Conservation (phyloP, 176 grass and related monocot species). For the Panicum miliaceum region DNA sequence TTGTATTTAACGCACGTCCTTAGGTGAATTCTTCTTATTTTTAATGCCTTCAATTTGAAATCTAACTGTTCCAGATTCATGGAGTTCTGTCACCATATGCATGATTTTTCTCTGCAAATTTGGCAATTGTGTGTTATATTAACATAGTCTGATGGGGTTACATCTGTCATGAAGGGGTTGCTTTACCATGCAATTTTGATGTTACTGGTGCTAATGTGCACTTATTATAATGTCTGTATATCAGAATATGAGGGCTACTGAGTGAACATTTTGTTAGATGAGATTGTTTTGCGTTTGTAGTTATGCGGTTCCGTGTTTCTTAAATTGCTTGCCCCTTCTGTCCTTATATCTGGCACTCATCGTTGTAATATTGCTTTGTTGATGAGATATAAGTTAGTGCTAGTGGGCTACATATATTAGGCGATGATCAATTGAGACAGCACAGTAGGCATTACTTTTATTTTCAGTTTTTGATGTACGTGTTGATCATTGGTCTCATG, state of each 20-base stretch:
- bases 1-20: neutral
- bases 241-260: neutral
- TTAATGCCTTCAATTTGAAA: neutral
- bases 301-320: neutral
- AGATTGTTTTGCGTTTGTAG: neutral
- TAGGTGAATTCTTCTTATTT: neutral
- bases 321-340: neutral
- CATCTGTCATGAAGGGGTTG: neutral
- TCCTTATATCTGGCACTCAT: neutral
- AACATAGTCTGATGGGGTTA: neutral
- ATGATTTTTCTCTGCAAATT: neutral
- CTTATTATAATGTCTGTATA: neutral
- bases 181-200: neutral
- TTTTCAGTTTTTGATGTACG: slow-evolving; percentile 6
- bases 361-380: neutral
- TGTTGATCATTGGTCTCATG: slow-evolving; percentile 7
- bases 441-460: neutral
- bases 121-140: neutral
- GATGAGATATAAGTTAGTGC: neutral
- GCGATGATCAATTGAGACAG: neutral
- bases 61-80: neutral
- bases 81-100: neutral
- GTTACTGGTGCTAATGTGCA: neutral
- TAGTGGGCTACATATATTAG: neutral
- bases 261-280: neutral